Conservation (phyloP, 139 green algal species). For the Micractinium sp. region DNA sequence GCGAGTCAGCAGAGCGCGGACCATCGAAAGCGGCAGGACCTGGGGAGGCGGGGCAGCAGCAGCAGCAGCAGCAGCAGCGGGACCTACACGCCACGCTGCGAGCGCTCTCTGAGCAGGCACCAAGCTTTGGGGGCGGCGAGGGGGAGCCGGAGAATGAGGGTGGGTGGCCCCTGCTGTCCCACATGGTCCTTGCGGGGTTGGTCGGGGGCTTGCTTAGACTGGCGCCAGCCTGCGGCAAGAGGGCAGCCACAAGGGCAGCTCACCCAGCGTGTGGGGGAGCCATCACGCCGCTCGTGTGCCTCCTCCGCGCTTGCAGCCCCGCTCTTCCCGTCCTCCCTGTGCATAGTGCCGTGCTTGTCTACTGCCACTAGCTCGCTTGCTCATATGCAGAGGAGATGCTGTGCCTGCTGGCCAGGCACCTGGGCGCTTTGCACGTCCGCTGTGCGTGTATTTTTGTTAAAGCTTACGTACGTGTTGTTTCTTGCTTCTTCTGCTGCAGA, state of each 20-base stretch:
- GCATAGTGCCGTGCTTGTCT: too few relatives aligned
- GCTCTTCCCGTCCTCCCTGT: neutral
- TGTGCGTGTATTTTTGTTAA: too few relatives aligned
- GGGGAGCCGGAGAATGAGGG: constrained; percentile 3
- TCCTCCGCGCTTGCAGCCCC: neutral
- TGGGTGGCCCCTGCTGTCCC: neutral
- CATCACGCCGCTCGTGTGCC: too few relatives aligned
- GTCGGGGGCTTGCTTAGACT: too few relatives aligned
- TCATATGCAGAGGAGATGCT: neutral
- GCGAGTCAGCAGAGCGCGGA: neutral
- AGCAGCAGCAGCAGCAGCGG: constrained; percentile 4
- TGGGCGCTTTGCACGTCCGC: neutral
- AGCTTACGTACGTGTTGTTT: neutral
- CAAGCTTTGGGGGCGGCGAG: constrained; percentile 7
- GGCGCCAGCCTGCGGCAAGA: too few relatives aligned
- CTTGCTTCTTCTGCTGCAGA: neutral
- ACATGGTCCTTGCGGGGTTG: too few relatives aligned
- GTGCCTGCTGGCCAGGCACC: neutral
- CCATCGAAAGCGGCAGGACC: neutral
- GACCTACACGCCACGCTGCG: constrained; percentile 31
- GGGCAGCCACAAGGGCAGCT: too few relatives aligned
- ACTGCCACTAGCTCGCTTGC: too few relatives aligned
- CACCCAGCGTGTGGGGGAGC: too few relatives aligned
- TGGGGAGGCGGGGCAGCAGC: neutral
- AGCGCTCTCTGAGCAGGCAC: constrained; percentile 37